These are phyloP conservation scores for Podaxis carcinomalis DNA, from an alignment of 768 basidiomycete species.

Conservation along the genomic window DNA sequence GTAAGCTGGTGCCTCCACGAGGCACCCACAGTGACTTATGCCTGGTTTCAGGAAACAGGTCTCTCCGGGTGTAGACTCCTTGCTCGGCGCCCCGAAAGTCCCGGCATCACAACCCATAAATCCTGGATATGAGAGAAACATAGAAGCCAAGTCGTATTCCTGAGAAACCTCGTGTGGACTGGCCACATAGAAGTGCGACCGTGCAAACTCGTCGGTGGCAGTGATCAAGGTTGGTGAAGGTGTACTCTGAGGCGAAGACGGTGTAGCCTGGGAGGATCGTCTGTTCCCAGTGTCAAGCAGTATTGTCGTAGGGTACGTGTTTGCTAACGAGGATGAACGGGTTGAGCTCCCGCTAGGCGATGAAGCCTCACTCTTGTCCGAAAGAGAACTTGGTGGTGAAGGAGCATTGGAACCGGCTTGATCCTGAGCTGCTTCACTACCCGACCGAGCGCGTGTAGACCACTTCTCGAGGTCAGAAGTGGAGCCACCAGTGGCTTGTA, in stretches of 20 bases:
- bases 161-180: conserved; percentile 21
- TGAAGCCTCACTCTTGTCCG: conserved; percentile 23
- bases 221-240: conserved; percentile 39
- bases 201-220: conserved; percentile 40
- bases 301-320: conserved; percentile 18
- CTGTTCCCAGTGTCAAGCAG: conserved; percentile 21
- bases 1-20: conserved; percentile 51
- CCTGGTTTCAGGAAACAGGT: conserved; percentile 24
- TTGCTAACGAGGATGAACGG: conserved; percentile 14
- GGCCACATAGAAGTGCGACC: conserved; percentile 26
- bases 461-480: conserved; percentile 27
- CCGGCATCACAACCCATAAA: conserved; percentile 23
- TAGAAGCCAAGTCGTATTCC: conserved; percentile 39
- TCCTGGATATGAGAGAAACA: conserved; percentile 33
- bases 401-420: conserved; percentile 21
- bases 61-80: conserved; percentile 19
- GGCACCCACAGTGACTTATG: conserved; percentile 50
- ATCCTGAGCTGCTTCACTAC: conserved; percentile 14
- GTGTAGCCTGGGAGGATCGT: conserved; percentile 25
- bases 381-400: conserved; percentile 27
- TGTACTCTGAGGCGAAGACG: conserved; percentile 29
- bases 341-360: conserved; percentile 12
- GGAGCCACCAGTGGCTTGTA: conserved; percentile 35
- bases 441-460: conserved; percentile 18
- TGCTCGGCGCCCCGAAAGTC: conserved; percentile 10